These are phyloP conservation scores for Cucumis hystrix DNA, from an alignment of 306 rosid species.

Conservation along the genomic window DNA sequence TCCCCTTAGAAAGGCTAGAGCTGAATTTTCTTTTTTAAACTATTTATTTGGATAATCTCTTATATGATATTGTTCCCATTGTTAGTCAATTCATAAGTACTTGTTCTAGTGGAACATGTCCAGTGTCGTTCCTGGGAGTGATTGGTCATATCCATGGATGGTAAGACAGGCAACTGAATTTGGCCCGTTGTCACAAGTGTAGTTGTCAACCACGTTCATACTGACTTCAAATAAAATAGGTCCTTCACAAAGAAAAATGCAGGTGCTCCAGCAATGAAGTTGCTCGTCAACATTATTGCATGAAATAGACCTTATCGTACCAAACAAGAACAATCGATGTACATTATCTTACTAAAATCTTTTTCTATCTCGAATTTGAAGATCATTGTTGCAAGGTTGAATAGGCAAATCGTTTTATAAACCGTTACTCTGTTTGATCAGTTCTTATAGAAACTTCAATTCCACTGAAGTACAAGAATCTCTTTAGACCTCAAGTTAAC, in stretches of 20 bases:
- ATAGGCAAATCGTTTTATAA: background rate
- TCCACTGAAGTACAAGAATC: background rate
- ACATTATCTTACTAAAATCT: background rate
- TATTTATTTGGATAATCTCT: background rate
- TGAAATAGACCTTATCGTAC: no score
- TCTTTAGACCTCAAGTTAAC: background rate
- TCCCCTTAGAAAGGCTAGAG: background rate
- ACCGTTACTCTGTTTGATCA: background rate
- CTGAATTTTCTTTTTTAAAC: background rate
- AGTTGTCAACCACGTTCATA: no score
- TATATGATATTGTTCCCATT: constrained; percentile 1
- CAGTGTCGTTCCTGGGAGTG: no score
- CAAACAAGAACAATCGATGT: no score
- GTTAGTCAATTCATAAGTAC: background rate
- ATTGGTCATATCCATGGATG: no score
- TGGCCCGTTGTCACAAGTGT: no score
- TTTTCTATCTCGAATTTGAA: background rate
- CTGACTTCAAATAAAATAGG: no score
- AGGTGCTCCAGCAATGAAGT: no score
- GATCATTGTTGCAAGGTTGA: background rate
- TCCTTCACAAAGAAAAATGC: no score
- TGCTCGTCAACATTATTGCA: no score
- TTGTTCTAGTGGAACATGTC: no score
- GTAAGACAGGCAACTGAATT: no score
- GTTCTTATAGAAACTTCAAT: background rate